These are phyloP conservation scores for Suaeda aralocaspica DNA, from an alignment of 148 eudicot species.

Conservation along the genomic window DNA sequence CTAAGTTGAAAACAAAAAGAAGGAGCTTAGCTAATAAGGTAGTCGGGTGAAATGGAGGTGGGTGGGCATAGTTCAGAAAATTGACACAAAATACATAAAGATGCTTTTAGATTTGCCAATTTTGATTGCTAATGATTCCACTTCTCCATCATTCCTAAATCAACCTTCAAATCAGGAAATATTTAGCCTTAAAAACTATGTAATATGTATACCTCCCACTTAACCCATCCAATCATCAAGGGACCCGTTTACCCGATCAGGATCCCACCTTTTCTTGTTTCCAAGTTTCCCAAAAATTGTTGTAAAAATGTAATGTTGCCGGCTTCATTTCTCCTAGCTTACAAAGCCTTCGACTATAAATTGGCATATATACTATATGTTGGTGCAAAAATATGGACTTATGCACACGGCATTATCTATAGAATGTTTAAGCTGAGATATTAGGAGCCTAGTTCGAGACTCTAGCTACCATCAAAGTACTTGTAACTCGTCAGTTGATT, in stretches of 20 bases:
- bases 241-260: constrained; percentile 16
- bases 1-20: neutral
- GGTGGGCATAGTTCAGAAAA: constrained; percentile 24
- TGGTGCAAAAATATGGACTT: too few relatives aligned
- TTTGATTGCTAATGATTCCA: constrained; percentile 28
- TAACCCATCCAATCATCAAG: neutral
- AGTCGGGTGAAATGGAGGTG: constrained; percentile 21
- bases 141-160: constrained; percentile 26
- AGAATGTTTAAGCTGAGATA: neutral
- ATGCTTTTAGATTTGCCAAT: constrained; percentile 24
- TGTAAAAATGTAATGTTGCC: neutral
- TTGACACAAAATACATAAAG: constrained; percentile 17
- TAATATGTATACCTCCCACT: constrained; percentile 4
- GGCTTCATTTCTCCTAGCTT: neutral
- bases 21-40: neutral
- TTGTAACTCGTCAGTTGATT: too few relatives aligned
- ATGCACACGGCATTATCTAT: neutral
- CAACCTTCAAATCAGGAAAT: constrained; percentile 20
- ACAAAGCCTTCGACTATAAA: neutral
- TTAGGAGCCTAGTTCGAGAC: too few relatives aligned
- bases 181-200: constrained; percentile 18
- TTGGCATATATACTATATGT: neutral
- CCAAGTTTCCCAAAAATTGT: neutral
- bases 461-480: too few relatives aligned
- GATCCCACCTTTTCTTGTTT: constrained; percentile 4